Evolutionary conservation across 2,329 filamentous ascomycete genomes (phyloP), one percentile per base, ranked within the genome.

Genomic region (Exophiala xenobiotica): DNA sequence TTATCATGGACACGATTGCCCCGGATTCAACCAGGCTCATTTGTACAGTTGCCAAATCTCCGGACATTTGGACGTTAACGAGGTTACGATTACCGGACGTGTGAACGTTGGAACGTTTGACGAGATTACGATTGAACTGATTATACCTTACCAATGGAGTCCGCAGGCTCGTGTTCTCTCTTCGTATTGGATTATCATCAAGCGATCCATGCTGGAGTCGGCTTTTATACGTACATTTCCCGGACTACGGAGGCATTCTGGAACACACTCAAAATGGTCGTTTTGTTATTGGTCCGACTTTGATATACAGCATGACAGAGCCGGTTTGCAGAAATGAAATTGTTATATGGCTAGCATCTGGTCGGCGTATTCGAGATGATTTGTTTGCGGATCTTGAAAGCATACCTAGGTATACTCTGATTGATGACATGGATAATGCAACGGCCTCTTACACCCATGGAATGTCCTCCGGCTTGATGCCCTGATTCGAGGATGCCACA

Each of bases 311-410:
- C 58, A 54, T 55, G 51, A 46, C 47, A 41, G 50, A 61, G 58
- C 52, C 57, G 67, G 68, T 65, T 68, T 67, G 51, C 55, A 38
- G 39, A 27, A 42, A 26, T 43, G 51, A 47, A 50, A 39, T 40
- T 51, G 35, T 47, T 48, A 40, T 50, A 53, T 53, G 49, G 45
- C 47, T 49, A 56, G 56, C 53, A 53, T 58, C 52, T 35, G 49
- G 49, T 49, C 40, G 55, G 50, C 41, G 54, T 49, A 18, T 38
- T 42, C 18, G 33, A 47, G 37, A 16, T 48, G 19, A 11, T 14
- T 45, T 44, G 9, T 35, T 35, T 12, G 24, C 29, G 42, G 19
- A 14, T 41, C 14, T 42, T 11, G 31, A 24, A 33, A 38, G 33
- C 37, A 45, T n/a, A n/a, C n/a, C n/a, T n/a, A n/a, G n/a, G n/a